phyloP scores from a whole-genome alignment of 805 yeast species.

The Candida broadrunensis region DNA sequence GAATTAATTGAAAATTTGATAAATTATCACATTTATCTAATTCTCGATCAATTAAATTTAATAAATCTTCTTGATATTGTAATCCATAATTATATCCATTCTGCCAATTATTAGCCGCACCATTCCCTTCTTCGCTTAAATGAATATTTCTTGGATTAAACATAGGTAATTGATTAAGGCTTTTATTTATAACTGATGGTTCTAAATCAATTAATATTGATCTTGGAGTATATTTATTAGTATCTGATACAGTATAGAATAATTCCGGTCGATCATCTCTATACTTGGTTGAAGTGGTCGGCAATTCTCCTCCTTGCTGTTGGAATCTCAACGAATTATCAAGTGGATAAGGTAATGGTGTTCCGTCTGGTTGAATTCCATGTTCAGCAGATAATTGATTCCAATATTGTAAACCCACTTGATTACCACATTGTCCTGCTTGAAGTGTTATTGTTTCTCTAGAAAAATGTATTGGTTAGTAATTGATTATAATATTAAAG shows the following conservation, averaged over 20 bases:
- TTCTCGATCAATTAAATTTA: conserved; percentile 85
- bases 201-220: conserved; percentile 84
- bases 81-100: conserved; percentile 81
- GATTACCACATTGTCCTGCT: conserved; percentile 96
- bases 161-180: conserved; percentile 52
- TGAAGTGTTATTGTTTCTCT: conserved; percentile 71
- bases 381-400: conserved; percentile 82
- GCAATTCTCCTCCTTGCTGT: conserved; percentile 3
- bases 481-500: conserved; percentile 8
- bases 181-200: conserved; percentile 78
- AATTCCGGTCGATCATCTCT: conserved; percentile 72
- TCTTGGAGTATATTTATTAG: conserved; percentile 81
- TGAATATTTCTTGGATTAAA: conserved; percentile 83
- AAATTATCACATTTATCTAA: conserved; percentile 85
- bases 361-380: conserved; percentile 71
- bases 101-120: conserved; percentile 97
- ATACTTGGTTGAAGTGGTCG: conserved; percentile 4
- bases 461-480: conserved; percentile 16
- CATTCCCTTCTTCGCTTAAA: conserved; percentile 76
- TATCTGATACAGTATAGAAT: conserved; percentile 71
- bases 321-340: conserved; percentile 14
- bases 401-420: conserved; percentile 93
- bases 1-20: conserved; percentile 87
- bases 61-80: conserved; percentile 63
- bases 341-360: conserved; percentile 34